Base-by-base conservation (phyloP, 2,329 filamentous ascomycete species). In the Arthroderma uncinatum region DNA sequence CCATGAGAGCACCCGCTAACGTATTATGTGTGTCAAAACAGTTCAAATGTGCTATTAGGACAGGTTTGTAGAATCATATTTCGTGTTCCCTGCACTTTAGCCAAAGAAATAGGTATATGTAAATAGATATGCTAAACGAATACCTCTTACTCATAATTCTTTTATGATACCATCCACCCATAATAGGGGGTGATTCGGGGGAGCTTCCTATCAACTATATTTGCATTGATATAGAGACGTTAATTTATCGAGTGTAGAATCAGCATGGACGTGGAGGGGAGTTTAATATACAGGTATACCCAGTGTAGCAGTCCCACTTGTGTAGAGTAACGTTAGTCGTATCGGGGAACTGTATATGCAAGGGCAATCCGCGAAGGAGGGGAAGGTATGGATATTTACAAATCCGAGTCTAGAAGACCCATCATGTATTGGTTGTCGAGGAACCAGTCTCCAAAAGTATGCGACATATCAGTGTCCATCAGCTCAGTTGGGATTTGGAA, bases 371-470 rank as follows among this genome's bases (percentile, higher is more conserved):
- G 16, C 8, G 23, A 19, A 23, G 10, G 19, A 23, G 39, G 4
- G 39, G 21, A 48, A 28, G 10, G 23, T 28, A 6, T n/a, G n/a
- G 40, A 28, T 48, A n/a, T 9, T 52, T 57, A 61, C 23, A 71
- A 50, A 62, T 85, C 82, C 58, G 84, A 80, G 64, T 86, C 83
- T 65, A 86, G 67, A 57, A 86, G 64, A 0, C 81, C 81, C 73
- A 86, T 78, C 72, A 86, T 80, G 63, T 84, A 82, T 56, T 79
- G 76, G 59, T 81, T 85, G 1, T 82, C 81, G 2, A 80, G 82
- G 62, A 84, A 85, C 83, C 83, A 86, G 60, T 84, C 82, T 1
- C 80, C 79, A 59, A 85, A 68, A 48, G 82, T 78, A 33, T 76
- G 70, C 23, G 71, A 67, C 57, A 66, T 59, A 72, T 66, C 4